Conservation (phyloP, 2,329 filamentous ascomycete species). For the Cladophialophora immunda region DNA sequence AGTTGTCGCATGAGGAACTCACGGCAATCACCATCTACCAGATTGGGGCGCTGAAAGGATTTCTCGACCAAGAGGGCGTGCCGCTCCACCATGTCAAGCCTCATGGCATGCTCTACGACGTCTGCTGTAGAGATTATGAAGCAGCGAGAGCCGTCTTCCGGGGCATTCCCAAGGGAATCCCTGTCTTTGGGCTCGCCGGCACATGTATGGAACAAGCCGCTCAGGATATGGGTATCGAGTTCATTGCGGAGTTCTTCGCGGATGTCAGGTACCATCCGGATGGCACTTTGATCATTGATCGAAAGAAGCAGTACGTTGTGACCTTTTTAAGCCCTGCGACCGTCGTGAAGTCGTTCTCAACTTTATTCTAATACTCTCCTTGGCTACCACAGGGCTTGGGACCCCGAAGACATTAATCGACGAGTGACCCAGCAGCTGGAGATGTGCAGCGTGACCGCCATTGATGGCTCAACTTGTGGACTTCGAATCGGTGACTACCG, state of each 20-base stretch:
- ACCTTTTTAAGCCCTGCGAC: background rate
- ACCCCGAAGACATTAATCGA: slow-evolving; percentile 49
- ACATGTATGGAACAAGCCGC: slow-evolving; percentile 64
- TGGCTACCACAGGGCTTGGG: slow-evolving; percentile 53
- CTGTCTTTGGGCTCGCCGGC: slow-evolving; percentile 64
- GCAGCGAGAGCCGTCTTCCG: slow-evolving; percentile 61
- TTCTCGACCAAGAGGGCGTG: slow-evolving; percentile 65
- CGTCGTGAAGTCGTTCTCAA: background rate
- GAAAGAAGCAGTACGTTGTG: slow-evolving; percentile 56
- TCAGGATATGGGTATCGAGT: slow-evolving; percentile 60
- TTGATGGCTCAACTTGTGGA: slow-evolving; percentile 49
- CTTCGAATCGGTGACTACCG: slow-evolving; percentile 50
- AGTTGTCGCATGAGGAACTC: slow-evolving; percentile 64
- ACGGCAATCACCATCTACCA: slow-evolving; percentile 68
- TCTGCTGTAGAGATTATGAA: slow-evolving; percentile 61
- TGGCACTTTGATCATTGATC: slow-evolving; percentile 62
- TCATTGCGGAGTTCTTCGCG: slow-evolving; percentile 63
- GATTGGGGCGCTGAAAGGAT: slow-evolving; percentile 67
- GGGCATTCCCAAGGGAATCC: slow-evolving; percentile 58
- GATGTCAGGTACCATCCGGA: slow-evolving; percentile 64
- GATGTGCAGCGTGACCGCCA: slow-evolving; percentile 50
- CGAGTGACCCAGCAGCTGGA: slow-evolving; percentile 53
- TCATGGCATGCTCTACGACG: slow-evolving; percentile 67
- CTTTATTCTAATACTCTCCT: background rate
- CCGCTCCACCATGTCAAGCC: slow-evolving; percentile 70